These are phyloP conservation scores for Penicillium rolfsii DNA, from an alignment of 2,329 filamentous ascomycete genomes.

Conservation along the genomic window DNA sequence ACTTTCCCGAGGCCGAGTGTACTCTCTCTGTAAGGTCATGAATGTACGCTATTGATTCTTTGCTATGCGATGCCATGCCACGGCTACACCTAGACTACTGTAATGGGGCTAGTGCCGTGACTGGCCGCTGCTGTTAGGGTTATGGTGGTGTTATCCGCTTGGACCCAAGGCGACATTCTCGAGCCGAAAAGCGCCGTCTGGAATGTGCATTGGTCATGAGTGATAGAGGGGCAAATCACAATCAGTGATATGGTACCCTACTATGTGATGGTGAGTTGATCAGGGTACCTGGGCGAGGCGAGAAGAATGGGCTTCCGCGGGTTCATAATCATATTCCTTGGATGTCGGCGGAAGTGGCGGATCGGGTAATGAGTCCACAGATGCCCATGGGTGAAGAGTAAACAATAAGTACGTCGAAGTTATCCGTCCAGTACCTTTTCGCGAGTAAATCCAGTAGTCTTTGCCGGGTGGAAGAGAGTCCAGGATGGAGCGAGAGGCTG, in stretches of 20 bases:
- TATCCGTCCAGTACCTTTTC: too few species aligned
- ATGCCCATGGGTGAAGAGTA: neutral
- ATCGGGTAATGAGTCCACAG: neutral
- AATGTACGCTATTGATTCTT: neutral
- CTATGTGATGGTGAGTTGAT: neutral
- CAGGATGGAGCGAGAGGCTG: neutral
- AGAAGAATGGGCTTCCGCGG: neutral
- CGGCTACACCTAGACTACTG: neutral
- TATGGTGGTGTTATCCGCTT: constrained; percentile 11
- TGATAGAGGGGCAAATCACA: neutral
- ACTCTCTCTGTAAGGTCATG: neutral
- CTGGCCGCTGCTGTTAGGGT: constrained; percentile 4
- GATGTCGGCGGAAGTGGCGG: constrained; percentile 5
- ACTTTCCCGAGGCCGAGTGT: neutral
- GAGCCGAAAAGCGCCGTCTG: constrained; percentile 1
- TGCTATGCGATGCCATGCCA: neutral
- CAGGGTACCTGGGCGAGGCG: neutral
- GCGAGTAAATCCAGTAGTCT: too few species aligned
- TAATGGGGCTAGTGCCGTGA: neutral
- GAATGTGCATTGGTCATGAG: neutral
- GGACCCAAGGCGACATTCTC: constrained; percentile 7
- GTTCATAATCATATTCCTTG: neutral
- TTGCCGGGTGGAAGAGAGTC: too few species aligned
- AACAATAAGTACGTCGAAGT: neutral
- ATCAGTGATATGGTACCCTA: neutral